Percentiles rank a stretch among this genome's conserved stretches.
Evolutionary conservation across 192 early-diverging fungal species (phyloP).

Genomic region (Entomortierella chlamydospora): DNA sequence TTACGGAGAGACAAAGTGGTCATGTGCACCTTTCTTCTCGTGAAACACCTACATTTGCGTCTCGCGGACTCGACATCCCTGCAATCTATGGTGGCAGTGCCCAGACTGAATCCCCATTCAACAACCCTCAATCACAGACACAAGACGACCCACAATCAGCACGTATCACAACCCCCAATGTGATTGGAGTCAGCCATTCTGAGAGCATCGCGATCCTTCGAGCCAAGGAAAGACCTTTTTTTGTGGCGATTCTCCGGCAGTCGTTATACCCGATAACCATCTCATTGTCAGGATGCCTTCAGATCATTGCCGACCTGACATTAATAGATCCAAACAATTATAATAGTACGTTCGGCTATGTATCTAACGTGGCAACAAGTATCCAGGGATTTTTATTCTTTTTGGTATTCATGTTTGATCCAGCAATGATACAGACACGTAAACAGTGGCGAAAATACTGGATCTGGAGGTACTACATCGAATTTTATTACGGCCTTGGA

Average conservation of each 20-base stretch:
- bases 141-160: background rate
- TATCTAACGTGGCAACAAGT: conserved; percentile 26
- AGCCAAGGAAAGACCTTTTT: conserved; percentile 17
- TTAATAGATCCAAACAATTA: background rate
- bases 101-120: too few species aligned
- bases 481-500: conserved; percentile 47
- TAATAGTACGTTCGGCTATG: conserved; percentile 1
- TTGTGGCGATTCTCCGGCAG: conserved; percentile 41
- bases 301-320: conserved; percentile 42
- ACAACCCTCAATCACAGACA: background rate
- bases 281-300: conserved; percentile 37
- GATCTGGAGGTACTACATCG: conserved; percentile 46
- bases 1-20: too few species aligned
- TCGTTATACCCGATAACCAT: conserved; percentile 44
- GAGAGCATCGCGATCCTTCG: background rate
- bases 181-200: background rate
- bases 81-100: background rate
- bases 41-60: background rate
- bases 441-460: conserved; percentile 36
- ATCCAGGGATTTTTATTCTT: conserved; percentile 50
- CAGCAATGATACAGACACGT: conserved; percentile 39
- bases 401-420: conserved; percentile 46
- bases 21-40: too few species aligned
- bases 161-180: background rate
- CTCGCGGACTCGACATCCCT: background rate